These are phyloP conservation scores for Eutrema yunnanense DNA, from an alignment of 345 rosid species.

Conservation along the genomic window DNA sequence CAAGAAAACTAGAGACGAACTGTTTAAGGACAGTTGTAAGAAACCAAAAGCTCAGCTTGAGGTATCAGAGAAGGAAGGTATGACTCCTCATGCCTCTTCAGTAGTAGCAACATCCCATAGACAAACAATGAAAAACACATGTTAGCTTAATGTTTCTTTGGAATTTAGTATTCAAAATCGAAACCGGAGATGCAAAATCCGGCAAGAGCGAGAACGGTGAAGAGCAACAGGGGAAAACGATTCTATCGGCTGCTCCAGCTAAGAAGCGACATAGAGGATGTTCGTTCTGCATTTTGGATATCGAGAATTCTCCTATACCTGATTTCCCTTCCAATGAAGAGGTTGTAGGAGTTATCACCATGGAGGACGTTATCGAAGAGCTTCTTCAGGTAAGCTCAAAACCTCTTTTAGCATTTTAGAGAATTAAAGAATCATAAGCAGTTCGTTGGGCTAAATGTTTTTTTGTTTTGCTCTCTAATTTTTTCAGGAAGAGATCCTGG, in stretches of 20 bases:
- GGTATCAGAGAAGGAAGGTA: constrained; percentile 44
- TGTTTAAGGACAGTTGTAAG: constrained; percentile 55
- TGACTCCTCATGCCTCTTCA: constrained; percentile 4
- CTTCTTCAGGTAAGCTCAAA: constrained; percentile 74
- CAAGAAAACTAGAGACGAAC: constrained; percentile 27
- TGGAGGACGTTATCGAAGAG: constrained; percentile 98
- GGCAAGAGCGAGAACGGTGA: constrained; percentile 39
- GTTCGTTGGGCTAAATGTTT: not conserved
- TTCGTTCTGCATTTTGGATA: constrained; percentile 81
- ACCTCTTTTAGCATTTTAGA: not conserved
- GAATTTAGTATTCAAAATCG: constrained; percentile 29
- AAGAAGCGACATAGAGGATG: constrained; percentile 89
- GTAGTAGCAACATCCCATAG: not conserved
- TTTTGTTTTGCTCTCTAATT: constrained; percentile 10
- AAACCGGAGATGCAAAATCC: constrained; percentile 32
- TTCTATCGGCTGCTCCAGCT: constrained; percentile 52
- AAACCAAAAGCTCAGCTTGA: constrained; percentile 38
- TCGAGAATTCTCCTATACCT: constrained; percentile 65
- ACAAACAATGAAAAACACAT: not conserved
- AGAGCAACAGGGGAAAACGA: constrained; percentile 40
- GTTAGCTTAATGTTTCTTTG: not conserved
- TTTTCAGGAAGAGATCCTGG: constrained; percentile 88
- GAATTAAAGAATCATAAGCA: not conserved
- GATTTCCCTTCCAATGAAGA: constrained; percentile 61
- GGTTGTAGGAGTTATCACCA: constrained; percentile 84